phyloP scores from a whole-genome alignment of 139 green algal species.

The Desmodesmus armatus region DNA sequence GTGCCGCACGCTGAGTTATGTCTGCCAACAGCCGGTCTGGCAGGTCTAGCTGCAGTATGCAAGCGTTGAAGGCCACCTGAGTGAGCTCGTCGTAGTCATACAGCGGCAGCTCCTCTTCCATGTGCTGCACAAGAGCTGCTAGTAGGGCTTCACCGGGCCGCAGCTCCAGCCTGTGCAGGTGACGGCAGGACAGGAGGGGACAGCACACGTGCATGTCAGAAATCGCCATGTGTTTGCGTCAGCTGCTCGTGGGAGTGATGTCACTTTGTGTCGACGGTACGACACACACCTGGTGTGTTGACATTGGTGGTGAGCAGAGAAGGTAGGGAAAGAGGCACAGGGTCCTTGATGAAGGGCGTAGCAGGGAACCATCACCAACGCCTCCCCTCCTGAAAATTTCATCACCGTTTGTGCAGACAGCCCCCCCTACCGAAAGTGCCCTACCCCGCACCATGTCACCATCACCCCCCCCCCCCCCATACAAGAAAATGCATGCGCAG shows the following conservation, averaged over 20 bases:
- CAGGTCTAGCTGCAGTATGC: constrained; percentile 1
- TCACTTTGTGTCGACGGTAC: not conserved
- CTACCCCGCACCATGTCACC: not conserved
- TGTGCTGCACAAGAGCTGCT: not conserved
- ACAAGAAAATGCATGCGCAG: no score
- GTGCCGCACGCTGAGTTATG: not conserved
- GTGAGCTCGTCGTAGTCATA: constrained; percentile 37
- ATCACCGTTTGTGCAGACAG: no score
- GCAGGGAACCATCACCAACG: no score
- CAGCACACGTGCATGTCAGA: not conserved
- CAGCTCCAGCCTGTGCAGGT: not conserved
- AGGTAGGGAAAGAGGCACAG: not conserved
- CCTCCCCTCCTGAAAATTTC: no score
- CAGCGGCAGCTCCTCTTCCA: constrained; percentile 21
- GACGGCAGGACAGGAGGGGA: not conserved
- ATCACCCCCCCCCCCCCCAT: not conserved
- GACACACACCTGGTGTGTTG: not conserved
- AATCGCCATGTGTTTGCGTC: not conserved
- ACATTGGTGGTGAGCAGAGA: not conserved
- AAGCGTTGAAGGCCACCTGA: not conserved
- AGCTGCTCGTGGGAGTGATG: not conserved
- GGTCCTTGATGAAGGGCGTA: not conserved
- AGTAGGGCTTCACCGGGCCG: not conserved
- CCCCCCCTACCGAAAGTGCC: not conserved
- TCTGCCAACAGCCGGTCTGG: constrained; percentile 24